Percentiles rank a stretch among this genome's conserved stretches.
Conservation (phyloP, 352 stramenopile species). For the Pythium dissotocum region DNA sequence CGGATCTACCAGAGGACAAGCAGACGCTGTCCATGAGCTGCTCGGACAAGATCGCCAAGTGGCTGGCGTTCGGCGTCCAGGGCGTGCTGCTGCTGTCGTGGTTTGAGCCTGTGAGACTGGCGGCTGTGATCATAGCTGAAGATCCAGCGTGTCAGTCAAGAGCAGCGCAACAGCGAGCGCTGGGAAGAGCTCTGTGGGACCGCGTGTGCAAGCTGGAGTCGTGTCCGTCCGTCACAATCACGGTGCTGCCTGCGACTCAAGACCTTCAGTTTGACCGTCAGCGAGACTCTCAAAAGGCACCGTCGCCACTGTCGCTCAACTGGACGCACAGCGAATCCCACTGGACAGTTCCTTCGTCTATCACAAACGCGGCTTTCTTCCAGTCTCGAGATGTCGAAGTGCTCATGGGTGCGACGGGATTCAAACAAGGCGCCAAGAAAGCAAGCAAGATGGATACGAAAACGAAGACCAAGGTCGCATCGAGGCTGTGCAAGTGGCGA, state of each 20-base stretch:
- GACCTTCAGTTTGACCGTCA: conserved; percentile 17
- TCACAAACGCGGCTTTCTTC: conserved; percentile 36
- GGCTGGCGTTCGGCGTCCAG: conserved; percentile 82
- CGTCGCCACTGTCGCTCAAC: conserved; percentile 59
- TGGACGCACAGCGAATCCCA: conserved; percentile 48
- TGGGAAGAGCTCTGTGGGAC: conserved; percentile 47
- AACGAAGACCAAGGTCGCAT: conserved; percentile 54
- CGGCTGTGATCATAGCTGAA: conserved; percentile 48
- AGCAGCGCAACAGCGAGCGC: conserved; percentile 39
- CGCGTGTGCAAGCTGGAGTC: conserved; percentile 19
- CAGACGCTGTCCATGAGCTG: conserved; percentile 93
- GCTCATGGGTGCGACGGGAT: conserved; percentile 53
- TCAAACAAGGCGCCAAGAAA: conserved; percentile 79
- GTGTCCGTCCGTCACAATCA: background rate
- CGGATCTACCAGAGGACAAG: conserved; percentile 84
- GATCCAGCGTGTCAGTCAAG: conserved; percentile 41
- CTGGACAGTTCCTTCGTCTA: conserved; percentile 29
- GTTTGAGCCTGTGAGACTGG: conserved; percentile 57
- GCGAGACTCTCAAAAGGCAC: conserved; percentile 11
- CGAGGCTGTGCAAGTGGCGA: conserved; percentile 60
- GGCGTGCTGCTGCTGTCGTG: conserved; percentile 68
- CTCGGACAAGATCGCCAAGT: conserved; percentile 92
- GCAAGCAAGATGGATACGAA: conserved; percentile 44
- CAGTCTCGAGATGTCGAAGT: conserved; percentile 47
- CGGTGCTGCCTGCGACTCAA: background rate